Evolutionary conservation across 1,139 yeast genomes (phyloP).

Genomic region (Waltiozyma sp.): DNA sequence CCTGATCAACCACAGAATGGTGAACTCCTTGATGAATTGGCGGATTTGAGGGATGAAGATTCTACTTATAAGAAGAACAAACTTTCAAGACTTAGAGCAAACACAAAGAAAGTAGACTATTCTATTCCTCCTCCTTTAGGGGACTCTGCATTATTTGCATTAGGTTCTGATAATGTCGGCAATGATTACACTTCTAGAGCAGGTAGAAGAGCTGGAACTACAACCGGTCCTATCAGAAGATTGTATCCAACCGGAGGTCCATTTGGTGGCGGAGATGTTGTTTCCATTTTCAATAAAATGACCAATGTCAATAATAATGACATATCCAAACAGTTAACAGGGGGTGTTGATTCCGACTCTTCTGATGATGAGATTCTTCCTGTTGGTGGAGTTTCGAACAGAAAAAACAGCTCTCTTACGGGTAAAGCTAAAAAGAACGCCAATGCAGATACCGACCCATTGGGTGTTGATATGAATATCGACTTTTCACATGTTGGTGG

Average conservation of each 20-base stretch:
- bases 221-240: constrained; percentile 38
- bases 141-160: constrained; percentile 22
- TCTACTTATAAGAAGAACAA: constrained; percentile 24
- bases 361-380: constrained; percentile 49
- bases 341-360: constrained; percentile 58
- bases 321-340: constrained; percentile 27
- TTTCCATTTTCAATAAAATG: constrained; percentile 62
- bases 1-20: constrained; percentile 11
- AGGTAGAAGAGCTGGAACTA: constrained; percentile 22
- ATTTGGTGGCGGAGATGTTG: constrained; percentile 86
- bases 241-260: constrained; percentile 95
- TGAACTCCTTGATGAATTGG: constrained; percentile 22
- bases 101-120: constrained; percentile 65
- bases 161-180: constrained; percentile 7
- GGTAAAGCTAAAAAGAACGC: constrained; percentile 40
- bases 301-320: constrained; percentile 7
- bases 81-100: constrained; percentile 48
- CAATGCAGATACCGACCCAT: constrained; percentile 80
- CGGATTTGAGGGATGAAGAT: constrained; percentile 29
- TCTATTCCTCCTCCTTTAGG: constrained; percentile 78
- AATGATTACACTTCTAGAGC: constrained; percentile 17
- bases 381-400: constrained; percentile 21
- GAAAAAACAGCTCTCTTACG: constrained; percentile 22
- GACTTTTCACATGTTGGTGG: constrained; percentile 93
- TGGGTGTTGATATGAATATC: constrained; percentile 87